Evolutionary conservation across 2,329 filamentous ascomycete species (phyloP).

Genomic region (Cercospora citrullina): DNA sequence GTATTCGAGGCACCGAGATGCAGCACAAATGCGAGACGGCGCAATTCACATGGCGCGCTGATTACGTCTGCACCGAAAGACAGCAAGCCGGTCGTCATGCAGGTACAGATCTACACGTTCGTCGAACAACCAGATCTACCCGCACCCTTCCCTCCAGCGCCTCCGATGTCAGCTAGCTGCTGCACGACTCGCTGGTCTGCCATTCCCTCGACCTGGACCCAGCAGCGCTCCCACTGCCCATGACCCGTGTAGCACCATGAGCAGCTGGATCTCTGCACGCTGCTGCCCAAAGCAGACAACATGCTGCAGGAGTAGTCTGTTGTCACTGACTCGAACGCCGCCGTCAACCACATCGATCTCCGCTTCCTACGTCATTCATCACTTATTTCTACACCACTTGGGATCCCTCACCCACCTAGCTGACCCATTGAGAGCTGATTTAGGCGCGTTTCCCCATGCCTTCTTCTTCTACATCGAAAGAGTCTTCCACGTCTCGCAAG

Average conservation of each 20-base stretch:
- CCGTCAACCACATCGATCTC: slow-evolving; percentile 10
- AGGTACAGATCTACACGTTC: slow-evolving; percentile 7
- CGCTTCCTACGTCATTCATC: slow-evolving; percentile 10
- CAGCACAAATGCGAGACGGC: neutral
- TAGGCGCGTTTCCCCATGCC: slow-evolving; percentile 6
- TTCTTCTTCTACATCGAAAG: slow-evolving; percentile 6
- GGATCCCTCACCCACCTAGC: neutral
- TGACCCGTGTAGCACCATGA: neutral
- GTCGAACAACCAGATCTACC: slow-evolving; percentile 5
- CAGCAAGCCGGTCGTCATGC: slow-evolving; percentile 5
- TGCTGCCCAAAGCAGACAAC: slow-evolving; percentile 1
- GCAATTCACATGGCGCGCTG: neutral
- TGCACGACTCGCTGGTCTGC: slow-evolving; percentile 10
- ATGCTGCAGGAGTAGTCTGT: slow-evolving; percentile 11
- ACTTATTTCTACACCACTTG: slow-evolving; percentile 1
- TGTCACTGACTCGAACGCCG: slow-evolving; percentile 10
- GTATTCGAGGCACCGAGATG: neutral
- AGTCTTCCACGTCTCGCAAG: slow-evolving; percentile 5
- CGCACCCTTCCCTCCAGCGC: neutral
- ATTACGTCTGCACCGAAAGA: neutral
- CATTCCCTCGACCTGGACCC: neutral
- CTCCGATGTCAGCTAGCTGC: slow-evolving; percentile 1
- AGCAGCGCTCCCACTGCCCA: neutral
- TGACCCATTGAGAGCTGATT: neutral
- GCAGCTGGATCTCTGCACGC: neutral